Percentiles rank a stretch among this genome's conserved stretches.
phyloP scores from a whole-genome alignment of 805 yeast genomes.

The Candida maltosa region DNA sequence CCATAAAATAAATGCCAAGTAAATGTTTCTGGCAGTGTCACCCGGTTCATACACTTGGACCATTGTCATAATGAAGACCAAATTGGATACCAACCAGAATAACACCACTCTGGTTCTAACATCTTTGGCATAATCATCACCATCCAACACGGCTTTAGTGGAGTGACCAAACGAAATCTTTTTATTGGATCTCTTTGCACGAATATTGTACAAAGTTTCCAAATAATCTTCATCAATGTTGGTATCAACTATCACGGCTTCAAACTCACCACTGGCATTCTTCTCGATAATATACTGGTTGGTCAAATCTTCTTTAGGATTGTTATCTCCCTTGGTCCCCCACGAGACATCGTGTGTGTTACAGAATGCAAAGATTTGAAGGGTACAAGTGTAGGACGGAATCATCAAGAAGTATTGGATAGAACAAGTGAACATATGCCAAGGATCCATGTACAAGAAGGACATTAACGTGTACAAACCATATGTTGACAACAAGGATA shows the following conservation, averaged over 20 bases:
- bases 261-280: conserved; percentile 73
- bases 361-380: conserved; percentile 95
- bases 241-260: conserved; percentile 77
- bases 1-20: conserved; percentile 85
- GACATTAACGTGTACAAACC: conserved; percentile 86
- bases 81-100: conserved; percentile 84
- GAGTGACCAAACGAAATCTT: conserved; percentile 40
- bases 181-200: conserved; percentile 65
- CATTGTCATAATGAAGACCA: conserved; percentile 81
- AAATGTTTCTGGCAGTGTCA: conserved; percentile 57
- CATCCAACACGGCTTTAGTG: conserved; percentile 25
- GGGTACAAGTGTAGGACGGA: conserved; percentile 88
- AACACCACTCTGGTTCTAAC: conserved; percentile 94
- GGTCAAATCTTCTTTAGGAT: conserved; percentile 56
- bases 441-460: conserved; percentile 84
- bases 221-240: conserved; percentile 83
- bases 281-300: conserved; percentile 82
- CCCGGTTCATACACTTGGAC: conserved; percentile 76
- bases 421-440: conserved; percentile 91
- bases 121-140: conserved; percentile 90
- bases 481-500: conserved; percentile 85
- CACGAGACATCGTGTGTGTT: conserved; percentile 97
- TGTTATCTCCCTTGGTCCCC: conserved; percentile 97
- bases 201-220: conserved; percentile 66
- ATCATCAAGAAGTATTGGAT: conserved; percentile 83